Evolutionary conservation across 176 grass and related monocot species (phyloP).

Genomic region (Coix lacrymajobi): DNA sequence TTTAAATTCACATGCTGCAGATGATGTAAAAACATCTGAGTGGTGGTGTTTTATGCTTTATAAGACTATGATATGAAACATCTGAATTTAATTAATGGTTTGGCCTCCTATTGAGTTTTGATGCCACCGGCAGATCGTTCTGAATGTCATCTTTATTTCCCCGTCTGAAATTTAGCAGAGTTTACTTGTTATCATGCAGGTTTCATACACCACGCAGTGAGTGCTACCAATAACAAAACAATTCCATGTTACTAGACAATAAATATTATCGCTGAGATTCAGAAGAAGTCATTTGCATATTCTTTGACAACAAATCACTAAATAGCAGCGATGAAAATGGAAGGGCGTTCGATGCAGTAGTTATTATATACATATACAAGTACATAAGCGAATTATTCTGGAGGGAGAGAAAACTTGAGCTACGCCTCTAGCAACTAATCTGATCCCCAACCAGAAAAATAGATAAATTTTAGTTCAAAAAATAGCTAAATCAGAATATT

Average conservation of each 20-base stretch:
- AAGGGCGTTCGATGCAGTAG: neutral
- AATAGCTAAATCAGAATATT: neutral
- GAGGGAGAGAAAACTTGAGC: neutral
- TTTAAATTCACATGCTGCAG: neutral
- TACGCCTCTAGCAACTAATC: neutral
- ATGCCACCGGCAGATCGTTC: neutral
- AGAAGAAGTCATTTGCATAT: neutral
- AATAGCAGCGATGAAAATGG: neutral
- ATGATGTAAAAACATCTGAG: neutral
- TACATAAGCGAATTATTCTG: neutral
- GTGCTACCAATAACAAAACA: neutral
- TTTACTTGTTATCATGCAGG: neutral
- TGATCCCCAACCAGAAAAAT: conserved; percentile 1
- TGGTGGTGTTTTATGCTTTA: neutral
- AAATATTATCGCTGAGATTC: neutral
- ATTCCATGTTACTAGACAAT: neutral
- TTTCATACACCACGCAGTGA: neutral
- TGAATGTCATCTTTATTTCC: neutral
- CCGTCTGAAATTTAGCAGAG: neutral
- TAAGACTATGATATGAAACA: neutral
- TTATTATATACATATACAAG: neutral
- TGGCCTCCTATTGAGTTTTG: neutral
- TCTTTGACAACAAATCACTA: neutral
- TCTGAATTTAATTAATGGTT: neutral
- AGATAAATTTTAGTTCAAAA: neutral